These are phyloP conservation scores for Lobosporangium transversale DNA, from an alignment of 192 early-diverging fungal species.

Conservation along the genomic window DNA sequence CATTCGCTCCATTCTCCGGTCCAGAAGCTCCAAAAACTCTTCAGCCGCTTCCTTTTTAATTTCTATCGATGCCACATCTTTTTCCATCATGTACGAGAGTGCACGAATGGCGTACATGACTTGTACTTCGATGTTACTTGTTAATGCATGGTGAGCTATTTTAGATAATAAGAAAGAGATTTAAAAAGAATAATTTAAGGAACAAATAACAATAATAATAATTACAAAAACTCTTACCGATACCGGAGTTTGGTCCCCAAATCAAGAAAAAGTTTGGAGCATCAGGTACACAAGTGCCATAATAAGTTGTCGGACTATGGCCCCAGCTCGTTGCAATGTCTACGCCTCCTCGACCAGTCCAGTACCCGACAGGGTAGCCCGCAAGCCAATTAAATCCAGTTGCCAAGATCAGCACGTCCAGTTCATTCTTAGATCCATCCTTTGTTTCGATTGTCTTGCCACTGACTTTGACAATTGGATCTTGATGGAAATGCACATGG, in stretches of 20 bases:
- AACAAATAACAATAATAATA: background rate
- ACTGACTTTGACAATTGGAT: constrained; percentile 32
- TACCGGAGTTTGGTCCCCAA: constrained; percentile 45
- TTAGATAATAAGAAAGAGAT: background rate
- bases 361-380: constrained; percentile 35
- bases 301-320: constrained; percentile 36
- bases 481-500: constrained; percentile 51
- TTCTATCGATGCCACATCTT: constrained; percentile 33
- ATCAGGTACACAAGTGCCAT: constrained; percentile 35
- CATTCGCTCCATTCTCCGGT: constrained; percentile 18
- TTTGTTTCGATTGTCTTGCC: constrained; percentile 45
- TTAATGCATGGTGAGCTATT: constrained; percentile 35
- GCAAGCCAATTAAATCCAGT: constrained; percentile 57
- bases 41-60: constrained; percentile 37
- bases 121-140: constrained; percentile 27
- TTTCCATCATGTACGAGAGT: constrained; percentile 45
- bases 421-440: constrained; percentile 39
- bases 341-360: constrained; percentile 17
- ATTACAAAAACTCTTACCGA: constrained; percentile 12
- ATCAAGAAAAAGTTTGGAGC: constrained; percentile 47
- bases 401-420: constrained; percentile 57
- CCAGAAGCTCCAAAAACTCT: constrained; percentile 23
- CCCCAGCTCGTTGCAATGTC: constrained; percentile 42
- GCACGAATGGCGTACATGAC: constrained; percentile 31
- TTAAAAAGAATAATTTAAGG: background rate